These are phyloP conservation scores for Thraustochytrium sp. DNA, from an alignment of 352 stramenopile genomes.

Conservation along the genomic window DNA sequence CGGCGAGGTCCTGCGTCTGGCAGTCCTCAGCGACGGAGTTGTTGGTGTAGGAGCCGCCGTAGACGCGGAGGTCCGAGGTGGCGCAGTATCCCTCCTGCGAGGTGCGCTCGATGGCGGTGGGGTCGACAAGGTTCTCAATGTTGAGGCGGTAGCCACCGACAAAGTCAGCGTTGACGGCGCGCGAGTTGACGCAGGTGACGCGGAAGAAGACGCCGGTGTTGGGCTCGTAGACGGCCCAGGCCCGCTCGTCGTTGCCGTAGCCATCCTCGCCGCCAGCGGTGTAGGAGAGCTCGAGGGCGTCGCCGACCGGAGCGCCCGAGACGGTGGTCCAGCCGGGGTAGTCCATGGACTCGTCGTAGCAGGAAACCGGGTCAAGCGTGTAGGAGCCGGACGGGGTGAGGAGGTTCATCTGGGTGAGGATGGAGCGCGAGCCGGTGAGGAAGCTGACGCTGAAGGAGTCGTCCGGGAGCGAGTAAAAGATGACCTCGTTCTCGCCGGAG, in stretches of 20 bases:
- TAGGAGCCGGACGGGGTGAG: neutral
- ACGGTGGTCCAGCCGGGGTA: neutral
- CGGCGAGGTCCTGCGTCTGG: neutral
- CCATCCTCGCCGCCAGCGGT: neutral
- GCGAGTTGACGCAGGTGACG: neutral
- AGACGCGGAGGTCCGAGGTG: neutral
- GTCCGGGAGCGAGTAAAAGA: neutral
- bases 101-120: neutral
- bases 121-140: conserved; percentile 25
- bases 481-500: neutral
- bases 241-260: neutral
- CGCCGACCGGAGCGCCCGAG: neutral
- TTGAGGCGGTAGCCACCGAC: conserved; percentile 19
- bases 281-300: neutral
- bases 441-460: neutral
- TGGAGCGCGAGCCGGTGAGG: neutral
- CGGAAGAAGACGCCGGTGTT: conserved; percentile 4
- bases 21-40: neutral
- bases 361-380: neutral
- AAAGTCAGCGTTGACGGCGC: neutral
- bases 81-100: neutral
- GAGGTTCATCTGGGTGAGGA: neutral
- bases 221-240: neutral
- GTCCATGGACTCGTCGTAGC: neutral
- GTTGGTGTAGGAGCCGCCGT: neutral